phyloP scores from a whole-genome alignment of 768 basidiomycete genomes.

The Termitomyces sp. region DNA sequence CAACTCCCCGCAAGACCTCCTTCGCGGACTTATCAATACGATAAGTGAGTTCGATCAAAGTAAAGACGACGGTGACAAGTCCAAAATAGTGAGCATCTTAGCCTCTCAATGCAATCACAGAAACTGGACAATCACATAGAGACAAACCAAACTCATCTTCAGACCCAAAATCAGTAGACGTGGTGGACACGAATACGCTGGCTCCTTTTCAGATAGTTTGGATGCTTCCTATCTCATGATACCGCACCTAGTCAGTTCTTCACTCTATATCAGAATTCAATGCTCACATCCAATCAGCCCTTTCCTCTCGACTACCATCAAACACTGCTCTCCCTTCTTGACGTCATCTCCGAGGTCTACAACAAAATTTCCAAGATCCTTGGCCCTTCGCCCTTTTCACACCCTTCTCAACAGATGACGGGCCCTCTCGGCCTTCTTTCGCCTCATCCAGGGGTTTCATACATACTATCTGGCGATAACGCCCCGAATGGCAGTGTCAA shows the following conservation, averaged over 20 bases:
- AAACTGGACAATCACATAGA: conserved; percentile 12
- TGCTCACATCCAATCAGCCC: conserved; percentile 44
- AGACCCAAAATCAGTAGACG: conserved; percentile 54
- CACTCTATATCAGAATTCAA: background rate
- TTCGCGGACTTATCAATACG: conserved; percentile 67
- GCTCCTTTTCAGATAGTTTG: conserved; percentile 49
- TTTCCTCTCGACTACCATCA: conserved; percentile 88
- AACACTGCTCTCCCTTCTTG: conserved; percentile 81
- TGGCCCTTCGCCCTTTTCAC: conserved; percentile 74
- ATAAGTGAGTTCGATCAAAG: conserved; percentile 75
- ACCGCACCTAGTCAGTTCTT: conserved; percentile 63
- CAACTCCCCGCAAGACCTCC: conserved; percentile 71
- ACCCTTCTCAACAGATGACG: conserved; percentile 64
- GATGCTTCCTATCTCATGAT: conserved; percentile 68
- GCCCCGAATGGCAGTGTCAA: conserved; percentile 7
- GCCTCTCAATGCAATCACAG: conserved; percentile 3
- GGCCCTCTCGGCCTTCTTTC: conserved; percentile 71
- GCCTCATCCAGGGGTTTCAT: conserved; percentile 80
- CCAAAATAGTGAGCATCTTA: conserved; percentile 56
- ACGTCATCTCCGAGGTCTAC: conserved; percentile 87
- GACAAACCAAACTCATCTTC: conserved; percentile 50
- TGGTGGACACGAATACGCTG: conserved; percentile 51
- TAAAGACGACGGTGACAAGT: conserved; percentile 68
- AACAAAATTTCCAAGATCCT: conserved; percentile 81
- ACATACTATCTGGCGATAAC: conserved; percentile 56